Conservation (phyloP, 2,329 filamentous ascomycete species). For the Xylariaceae sp. region DNA sequence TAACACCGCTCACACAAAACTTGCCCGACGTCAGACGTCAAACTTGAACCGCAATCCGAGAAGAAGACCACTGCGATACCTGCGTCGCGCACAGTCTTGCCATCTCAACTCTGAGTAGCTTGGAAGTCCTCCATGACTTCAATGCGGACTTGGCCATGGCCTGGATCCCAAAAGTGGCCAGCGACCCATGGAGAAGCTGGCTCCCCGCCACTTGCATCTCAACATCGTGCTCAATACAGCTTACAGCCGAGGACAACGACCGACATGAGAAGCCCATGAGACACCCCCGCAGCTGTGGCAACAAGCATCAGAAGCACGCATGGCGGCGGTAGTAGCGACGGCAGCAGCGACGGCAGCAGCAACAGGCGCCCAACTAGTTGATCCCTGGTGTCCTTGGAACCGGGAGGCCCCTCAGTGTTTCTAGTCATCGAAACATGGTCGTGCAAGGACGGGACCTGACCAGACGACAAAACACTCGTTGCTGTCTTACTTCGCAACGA, state of each 20-base stretch:
- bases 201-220: too few relatives aligned
- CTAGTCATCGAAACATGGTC: slow-evolving; percentile 14
- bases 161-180: too few relatives aligned
- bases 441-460: slow-evolving; percentile 19
- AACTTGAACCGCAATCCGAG: slow-evolving; percentile 29
- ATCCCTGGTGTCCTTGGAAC: slow-evolving; percentile 19
- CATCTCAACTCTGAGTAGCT: too few relatives aligned
- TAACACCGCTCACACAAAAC: slow-evolving; percentile 38
- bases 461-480: slow-evolving; percentile 20
- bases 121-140: too few relatives aligned
- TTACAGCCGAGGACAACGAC: slow-evolving; percentile 14
- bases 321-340: background rate
- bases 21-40: slow-evolving; percentile 38
- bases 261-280: slow-evolving; percentile 8
- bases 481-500: slow-evolving; percentile 15
- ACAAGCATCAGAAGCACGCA: background rate
- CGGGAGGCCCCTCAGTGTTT: slow-evolving; percentile 11
- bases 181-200: too few relatives aligned
- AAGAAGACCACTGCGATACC: too few relatives aligned
- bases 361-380: slow-evolving; percentile 5
- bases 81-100: too few relatives aligned
- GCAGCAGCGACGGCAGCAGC: background rate
- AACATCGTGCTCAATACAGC: slow-evolving; percentile 19
- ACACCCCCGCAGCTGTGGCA: background rate
- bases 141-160: too few relatives aligned